Base-by-base conservation (phyloP, 2,329 filamentous ascomycete species). In the Cladosporium sp. region DNA sequence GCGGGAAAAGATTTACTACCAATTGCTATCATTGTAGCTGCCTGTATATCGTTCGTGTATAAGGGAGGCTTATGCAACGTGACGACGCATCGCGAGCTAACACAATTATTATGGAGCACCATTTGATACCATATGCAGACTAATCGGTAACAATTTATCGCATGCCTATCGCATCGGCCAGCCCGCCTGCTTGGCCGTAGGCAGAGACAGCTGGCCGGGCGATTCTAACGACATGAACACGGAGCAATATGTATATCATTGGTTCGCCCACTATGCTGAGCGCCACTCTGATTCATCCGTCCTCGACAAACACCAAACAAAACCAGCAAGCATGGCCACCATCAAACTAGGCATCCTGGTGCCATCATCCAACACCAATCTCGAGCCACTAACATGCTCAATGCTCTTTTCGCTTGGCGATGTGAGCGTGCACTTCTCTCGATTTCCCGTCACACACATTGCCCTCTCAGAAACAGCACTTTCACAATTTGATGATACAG, bases 361-460 rank as follows among this genome's bases (percentile, higher is more conserved):
- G n/a, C 80, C 80, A 16, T 80, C 78, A 40, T 81, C 80, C 57
- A 81, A 82, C 70, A 82, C 79, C 7, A 73, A 75, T 5, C 74
- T 81, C 26, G 80, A 82, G 68, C 80, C 80, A 11, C 73, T 81
- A 18, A 81, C 79, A 7, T 73, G 72, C 29, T 72, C 74, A 31
- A 77, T 82, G 44, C 65, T 80, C 49, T 70, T 73, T 18, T 64
- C 67, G 14, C 69, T 79, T 18, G 69, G 74, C 2, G 68, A 71
- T 16, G 71, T 81, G 23, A 78, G 76, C 3, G 79, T 77, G 10
- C 80, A 81, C 71, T 81, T 80, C 73, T 77, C 78, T 8, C 78
- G 80, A 55, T 80, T 82, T 67, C 70, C 73, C 7, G 79, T 81
- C 4, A 80, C 78, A 16, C 73, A 73, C 10, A 81, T 82, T 66